Conservation (phyloP, 768 basidiomycete species). For the Floccularia luteovirens region DNA sequence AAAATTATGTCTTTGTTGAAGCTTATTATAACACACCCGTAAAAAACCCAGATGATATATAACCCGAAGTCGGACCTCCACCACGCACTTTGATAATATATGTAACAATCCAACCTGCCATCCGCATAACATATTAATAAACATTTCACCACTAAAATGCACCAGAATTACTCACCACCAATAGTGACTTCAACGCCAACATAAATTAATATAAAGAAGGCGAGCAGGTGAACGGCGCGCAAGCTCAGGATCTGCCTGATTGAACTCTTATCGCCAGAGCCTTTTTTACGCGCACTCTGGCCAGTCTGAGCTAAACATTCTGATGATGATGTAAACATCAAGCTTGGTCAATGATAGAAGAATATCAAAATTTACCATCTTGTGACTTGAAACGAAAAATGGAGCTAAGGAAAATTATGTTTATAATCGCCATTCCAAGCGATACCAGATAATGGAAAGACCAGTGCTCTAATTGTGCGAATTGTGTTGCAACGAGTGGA, state of each 20-base stretch:
- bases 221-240: slow-evolving; percentile 52
- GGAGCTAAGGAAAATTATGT: slow-evolving; percentile 38
- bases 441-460: slow-evolving; percentile 74
- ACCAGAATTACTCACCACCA: slow-evolving; percentile 24
- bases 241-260: slow-evolving; percentile 44
- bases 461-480: slow-evolving; percentile 59
- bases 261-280: slow-evolving; percentile 24
- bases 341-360: background rate
- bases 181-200: slow-evolving; percentile 63
- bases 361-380: slow-evolving; percentile 38
- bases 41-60: slow-evolving; percentile 19
- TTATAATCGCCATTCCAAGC: slow-evolving; percentile 54
- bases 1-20: background rate
- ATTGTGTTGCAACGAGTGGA: slow-evolving; percentile 79
- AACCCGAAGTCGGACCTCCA: slow-evolving; percentile 26
- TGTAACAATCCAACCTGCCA: slow-evolving; percentile 64
- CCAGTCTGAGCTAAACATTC: slow-evolving; percentile 45
- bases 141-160: background rate
- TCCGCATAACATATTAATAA: background rate
- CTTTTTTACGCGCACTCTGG: slow-evolving; percentile 25
- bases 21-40: slow-evolving; percentile 5
- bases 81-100: slow-evolving; percentile 31
- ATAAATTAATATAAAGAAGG: slow-evolving; percentile 58
- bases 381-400: slow-evolving; percentile 68
- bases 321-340: slow-evolving; percentile 11